Evolutionary conservation across 148 eudicot genomes (phyloP), one percentile per base, ranked within the genome.

Genomic region (Rhododendron williamsianum): DNA sequence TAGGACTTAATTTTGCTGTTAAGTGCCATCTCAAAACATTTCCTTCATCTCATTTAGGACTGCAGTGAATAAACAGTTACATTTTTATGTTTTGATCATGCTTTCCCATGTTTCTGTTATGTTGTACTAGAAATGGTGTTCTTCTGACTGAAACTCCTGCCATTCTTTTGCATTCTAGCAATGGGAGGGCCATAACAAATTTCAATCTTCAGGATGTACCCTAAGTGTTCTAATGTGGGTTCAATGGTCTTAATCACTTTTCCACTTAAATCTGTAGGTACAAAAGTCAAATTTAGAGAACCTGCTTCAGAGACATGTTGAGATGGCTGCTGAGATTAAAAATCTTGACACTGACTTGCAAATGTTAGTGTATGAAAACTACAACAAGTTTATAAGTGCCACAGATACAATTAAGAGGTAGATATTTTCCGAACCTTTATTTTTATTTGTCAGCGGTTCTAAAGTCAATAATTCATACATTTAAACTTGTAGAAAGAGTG

Each of bases 291-390:
- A 94, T 87, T 84, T 97, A 90, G 99, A 97, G 87, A 91, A 92
- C 18, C 89, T 97, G 81, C 99, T 97, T 89, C 96, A 95, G 89
- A 92, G 91, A 76, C 99, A 97, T 89, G 98, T 97, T 69, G 98
- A 97, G 92, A 94, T 97, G 99, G 99, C 99, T 81, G 98, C 99
- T 86, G 99, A 97, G 88, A 95, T 94, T 77, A 97, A 97, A 84
- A 97, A 95, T 91, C 96, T 97, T 86, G 99, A 95, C 88, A 97
- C 99, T 69, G 99, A 97, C 93, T 86, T 95, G 90, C 99, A 97
- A 90, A 97, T 95, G 99, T 87, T 97, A 84, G 99, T 97, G 80
- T 97, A 97, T 90, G 99, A 95, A 84, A 97, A 97, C 87, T 97
- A 97, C 91, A 97, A 97, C 88, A 97, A 95, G 90, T 97, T 97